Conservation (phyloP, 306 rosid genomes). For the Carpinus fangiana region DNA sequence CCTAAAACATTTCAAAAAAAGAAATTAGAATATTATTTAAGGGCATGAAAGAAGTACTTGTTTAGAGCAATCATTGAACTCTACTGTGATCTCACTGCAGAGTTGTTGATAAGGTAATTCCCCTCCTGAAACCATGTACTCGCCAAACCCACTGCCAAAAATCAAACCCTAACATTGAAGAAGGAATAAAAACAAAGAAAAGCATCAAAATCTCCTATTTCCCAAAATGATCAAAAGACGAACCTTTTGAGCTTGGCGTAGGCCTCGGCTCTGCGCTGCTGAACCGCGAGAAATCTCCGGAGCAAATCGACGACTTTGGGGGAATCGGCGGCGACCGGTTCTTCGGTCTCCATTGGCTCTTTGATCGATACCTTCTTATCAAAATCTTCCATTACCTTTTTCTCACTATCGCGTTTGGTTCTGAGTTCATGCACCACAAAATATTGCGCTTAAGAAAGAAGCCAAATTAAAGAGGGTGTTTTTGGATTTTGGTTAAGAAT, state of each 20-base stretch:
- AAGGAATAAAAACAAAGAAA: not conserved
- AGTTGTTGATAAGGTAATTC: slow-evolving; percentile 70
- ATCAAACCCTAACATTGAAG: not conserved
- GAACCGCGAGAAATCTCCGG: slow-evolving; percentile 59
- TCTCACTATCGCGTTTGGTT: too few relatives aligned
- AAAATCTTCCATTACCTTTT: slow-evolving; percentile 51
- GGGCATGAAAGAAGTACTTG: slow-evolving; percentile 33
- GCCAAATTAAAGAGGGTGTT: too few relatives aligned
- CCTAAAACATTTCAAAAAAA: slow-evolving; percentile 6
- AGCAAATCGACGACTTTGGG: slow-evolving; percentile 44
- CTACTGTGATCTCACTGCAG: slow-evolving; percentile 73
- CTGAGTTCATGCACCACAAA: too few relatives aligned
- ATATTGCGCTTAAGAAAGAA: too few relatives aligned
- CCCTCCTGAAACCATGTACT: slow-evolving; percentile 63
- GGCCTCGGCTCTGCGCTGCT: slow-evolving; percentile 79
- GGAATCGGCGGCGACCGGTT: slow-evolving; percentile 1
- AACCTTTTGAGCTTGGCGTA: slow-evolving; percentile 73
- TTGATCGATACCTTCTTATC: slow-evolving; percentile 56
- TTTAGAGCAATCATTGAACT: slow-evolving; percentile 83
- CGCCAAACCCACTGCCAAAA: slow-evolving; percentile 70
- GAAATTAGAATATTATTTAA: not conserved
- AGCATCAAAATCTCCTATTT: not conserved
- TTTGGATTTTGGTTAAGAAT: too few relatives aligned
- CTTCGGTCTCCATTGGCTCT: slow-evolving; percentile 47
- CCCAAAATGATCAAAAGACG: not conserved